A percentile compares a stretch with the other conserved stretches of the same genome.
Evolutionary conservation across 176 grass and related monocot species (phyloP).

Genomic region (Thinopyrum elongatum): DNA sequence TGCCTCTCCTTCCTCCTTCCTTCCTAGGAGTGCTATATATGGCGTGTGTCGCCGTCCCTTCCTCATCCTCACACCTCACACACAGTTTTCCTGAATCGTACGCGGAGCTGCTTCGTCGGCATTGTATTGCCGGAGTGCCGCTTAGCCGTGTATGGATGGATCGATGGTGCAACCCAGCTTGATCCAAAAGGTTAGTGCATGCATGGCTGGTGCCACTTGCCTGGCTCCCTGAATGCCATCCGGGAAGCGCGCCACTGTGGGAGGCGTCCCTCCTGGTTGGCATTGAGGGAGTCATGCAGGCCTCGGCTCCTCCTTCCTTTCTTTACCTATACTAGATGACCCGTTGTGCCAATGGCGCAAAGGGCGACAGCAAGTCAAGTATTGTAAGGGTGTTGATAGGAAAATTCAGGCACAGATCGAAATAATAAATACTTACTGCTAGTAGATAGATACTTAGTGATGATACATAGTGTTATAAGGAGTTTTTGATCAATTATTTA

Average conservation of each 20-base stretch:
- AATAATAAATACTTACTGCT: too few species aligned
- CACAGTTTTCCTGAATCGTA: background rate
- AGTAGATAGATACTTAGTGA: too few species aligned
- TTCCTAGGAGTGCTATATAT: background rate
- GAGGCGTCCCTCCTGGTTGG: constrained; percentile 58
- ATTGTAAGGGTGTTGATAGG: too few species aligned
- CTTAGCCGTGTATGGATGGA: background rate
- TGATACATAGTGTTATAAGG: too few species aligned
- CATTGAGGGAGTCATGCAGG: constrained; percentile 79
- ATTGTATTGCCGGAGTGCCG: too few species aligned
- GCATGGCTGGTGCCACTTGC: constrained; percentile 31
- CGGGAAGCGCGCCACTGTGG: constrained; percentile 44
- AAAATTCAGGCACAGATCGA: too few species aligned
- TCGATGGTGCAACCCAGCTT: background rate
- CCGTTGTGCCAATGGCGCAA: too few species aligned
- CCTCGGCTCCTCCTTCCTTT: background rate
- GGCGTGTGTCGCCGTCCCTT: background rate
- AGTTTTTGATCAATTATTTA: too few species aligned
- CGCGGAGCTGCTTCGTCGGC: too few species aligned
- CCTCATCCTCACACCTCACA: background rate
- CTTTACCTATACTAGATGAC: too few species aligned
- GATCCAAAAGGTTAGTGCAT: too few species aligned
- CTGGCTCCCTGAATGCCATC: constrained; percentile 98
- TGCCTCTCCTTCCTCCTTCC: background rate
- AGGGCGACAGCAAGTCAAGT: too few species aligned